A percentile compares a stretch with the other conserved stretches of the same genome.
Conservation (phyloP, 305 asterid genomes). For the Solanum hybrid region DNA sequence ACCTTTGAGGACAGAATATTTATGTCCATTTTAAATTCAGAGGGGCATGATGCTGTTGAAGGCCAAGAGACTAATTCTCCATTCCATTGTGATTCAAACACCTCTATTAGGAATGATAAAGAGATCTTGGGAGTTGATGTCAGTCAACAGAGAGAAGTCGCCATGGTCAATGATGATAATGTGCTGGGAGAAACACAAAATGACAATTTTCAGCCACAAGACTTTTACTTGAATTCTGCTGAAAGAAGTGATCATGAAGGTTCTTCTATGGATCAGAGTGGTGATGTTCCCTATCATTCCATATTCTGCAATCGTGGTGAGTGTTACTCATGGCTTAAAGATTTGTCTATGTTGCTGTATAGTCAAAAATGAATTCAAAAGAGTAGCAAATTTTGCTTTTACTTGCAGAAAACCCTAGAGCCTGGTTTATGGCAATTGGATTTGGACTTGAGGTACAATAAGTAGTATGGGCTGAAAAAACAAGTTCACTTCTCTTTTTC, state of each 20-base stretch:
- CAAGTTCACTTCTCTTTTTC: neutral
- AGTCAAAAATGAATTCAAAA: neutral
- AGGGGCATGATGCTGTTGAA: slow-evolving; percentile 32
- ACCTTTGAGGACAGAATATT: slow-evolving; percentile 22
- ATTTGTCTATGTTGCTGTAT: neutral
- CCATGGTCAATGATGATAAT: slow-evolving; percentile 29
- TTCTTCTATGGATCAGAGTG: slow-evolving; percentile 21
- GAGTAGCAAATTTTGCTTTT: neutral
- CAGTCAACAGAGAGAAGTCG: slow-evolving; percentile 15
- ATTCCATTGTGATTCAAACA: slow-evolving; percentile 31
- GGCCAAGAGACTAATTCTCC: slow-evolving; percentile 24
- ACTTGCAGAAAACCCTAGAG: neutral
- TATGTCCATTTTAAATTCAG: slow-evolving; percentile 33
- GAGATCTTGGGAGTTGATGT: slow-evolving; percentile 17
- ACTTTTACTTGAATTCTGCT: slow-evolving; percentile 18
- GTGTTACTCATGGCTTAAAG: slow-evolving; percentile 13
- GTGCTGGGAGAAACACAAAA: slow-evolving; percentile 28
- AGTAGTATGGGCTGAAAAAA: neutral
- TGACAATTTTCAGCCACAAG: slow-evolving; percentile 25
- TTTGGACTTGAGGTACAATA: neutral
- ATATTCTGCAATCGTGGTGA: slow-evolving; percentile 57
- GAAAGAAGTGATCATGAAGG: slow-evolving; percentile 31
- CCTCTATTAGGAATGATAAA: slow-evolving; percentile 62
- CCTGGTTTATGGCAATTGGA: slow-evolving; percentile 4
- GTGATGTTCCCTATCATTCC: slow-evolving; percentile 40